Conservation (phyloP, 2,329 filamentous ascomycete species). For the Fusarium sp. region DNA sequence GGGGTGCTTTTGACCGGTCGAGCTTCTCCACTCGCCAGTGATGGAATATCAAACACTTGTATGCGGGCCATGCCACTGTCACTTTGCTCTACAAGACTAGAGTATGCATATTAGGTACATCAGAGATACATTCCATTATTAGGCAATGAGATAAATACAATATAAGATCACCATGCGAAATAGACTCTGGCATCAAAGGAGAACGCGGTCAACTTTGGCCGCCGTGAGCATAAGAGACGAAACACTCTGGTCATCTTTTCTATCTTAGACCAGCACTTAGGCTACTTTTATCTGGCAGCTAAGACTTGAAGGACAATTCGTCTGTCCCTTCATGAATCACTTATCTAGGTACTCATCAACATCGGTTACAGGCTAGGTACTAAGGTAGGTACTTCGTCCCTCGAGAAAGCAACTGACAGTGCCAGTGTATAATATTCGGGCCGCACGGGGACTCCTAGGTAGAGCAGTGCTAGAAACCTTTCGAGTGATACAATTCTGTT, state of each 20-base stretch:
- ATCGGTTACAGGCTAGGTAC: not conserved
- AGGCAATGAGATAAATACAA: too few species aligned
- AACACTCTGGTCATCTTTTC: not conserved
- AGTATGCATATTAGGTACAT: not conserved
- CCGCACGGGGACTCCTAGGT: not conserved
- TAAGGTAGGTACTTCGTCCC: not conserved
- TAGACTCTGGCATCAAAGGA: not conserved
- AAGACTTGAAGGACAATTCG: not conserved
- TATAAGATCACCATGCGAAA: not conserved
- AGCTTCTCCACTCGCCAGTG: constrained; percentile 16
- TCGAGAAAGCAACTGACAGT: not conserved
- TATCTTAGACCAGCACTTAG: not conserved
- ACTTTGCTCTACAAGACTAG: not conserved
- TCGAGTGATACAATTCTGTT: not conserved
- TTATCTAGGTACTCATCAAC: not conserved
- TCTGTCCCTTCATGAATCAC: too few species aligned
- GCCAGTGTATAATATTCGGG: not conserved
- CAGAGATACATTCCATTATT: not conserved
- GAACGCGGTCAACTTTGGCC: not conserved
- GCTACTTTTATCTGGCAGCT: not conserved
- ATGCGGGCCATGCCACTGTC: constrained; percentile 2
- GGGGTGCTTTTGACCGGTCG: not conserved
- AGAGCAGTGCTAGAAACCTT: not conserved
- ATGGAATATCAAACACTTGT: not conserved
- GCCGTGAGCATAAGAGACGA: not conserved